Base-by-base conservation (phyloP, 352 stramenopile species). In the Peronospora destructor region DNA sequence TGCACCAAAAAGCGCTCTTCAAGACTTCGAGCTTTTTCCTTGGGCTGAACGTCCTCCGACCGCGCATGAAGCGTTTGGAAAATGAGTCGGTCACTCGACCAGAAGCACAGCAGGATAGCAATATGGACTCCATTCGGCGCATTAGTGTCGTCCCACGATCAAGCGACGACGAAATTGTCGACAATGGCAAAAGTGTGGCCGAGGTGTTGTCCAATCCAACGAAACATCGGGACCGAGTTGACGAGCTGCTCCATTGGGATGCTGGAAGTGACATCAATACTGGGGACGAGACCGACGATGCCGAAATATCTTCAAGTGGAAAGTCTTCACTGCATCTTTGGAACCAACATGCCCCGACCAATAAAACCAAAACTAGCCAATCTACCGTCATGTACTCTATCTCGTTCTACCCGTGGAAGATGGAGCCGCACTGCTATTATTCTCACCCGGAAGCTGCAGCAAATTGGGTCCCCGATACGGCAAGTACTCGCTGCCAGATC, bases 331-430 rank as follows among this genome's bases (percentile, higher is more conserved):
- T 56, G 17, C 25, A 38, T 40, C 12, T 49, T 2, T 68, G 62
- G 58, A 57, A 56, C 13, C 49, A 47, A 11, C 21, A 67, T 10
- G 41, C 34, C 2, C 53, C 62, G 7, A 61, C 53, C 16, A 8
- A 34, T 0, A 64, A 68, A 28, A 16, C 4, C 0, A 25, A 54
- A 46, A 23, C 41, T 11, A 65, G 38, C n/a, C 37, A 59, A 5
- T 45, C 66, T 19, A 66, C 56, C 28, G 64, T 59, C 45, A 76
- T 85, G 66, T 85, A 76, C 54, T 87, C 76, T 4, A 85, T 87
- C 46, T 78, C 76, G 45, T 87, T 87, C 43, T 85, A 80, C 50
- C 76, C 76, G 46, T 87, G 76, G 76, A 87, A 84, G 43, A 81
- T 81, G 71, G 76, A 87, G 35, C 46, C 76, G 8, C 60, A 62